phyloP scores from a whole-genome alignment of 176 grass and related monocot genomes.

The Rhipidocladum racemiflorum region DNA sequence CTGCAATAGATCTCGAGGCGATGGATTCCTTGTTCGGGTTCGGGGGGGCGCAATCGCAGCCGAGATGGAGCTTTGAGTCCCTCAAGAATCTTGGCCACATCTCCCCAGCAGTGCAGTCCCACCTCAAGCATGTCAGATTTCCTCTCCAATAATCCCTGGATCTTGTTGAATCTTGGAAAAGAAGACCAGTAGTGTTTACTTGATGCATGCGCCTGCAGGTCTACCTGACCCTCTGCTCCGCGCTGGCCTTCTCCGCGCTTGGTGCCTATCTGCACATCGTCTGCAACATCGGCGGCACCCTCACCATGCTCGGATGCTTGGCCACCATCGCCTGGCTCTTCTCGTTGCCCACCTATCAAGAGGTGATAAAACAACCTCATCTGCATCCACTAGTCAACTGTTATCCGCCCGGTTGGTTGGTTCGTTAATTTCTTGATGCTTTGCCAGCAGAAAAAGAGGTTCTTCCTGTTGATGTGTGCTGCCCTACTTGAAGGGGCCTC shows the following conservation, averaged over 20 bases:
- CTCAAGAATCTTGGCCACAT: conserved; percentile 25
- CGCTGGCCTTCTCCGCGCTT: conserved; percentile 50
- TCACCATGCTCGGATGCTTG: conserved; percentile 55
- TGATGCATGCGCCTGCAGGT: conserved; percentile 33
- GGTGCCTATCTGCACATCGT: conserved; percentile 62
- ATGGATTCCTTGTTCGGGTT: conserved; percentile 6
- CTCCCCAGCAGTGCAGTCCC: conserved; percentile 19
- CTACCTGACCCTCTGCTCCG: conserved; percentile 67
- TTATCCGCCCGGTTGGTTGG: not conserved
- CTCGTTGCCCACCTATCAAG: conserved; percentile 32
- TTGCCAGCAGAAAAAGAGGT: not conserved
- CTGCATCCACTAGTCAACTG: not conserved
- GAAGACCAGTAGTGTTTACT: not conserved
- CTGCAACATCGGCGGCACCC: conserved; percentile 54
- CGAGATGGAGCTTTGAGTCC: not conserved
- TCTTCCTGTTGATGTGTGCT: conserved; percentile 47
- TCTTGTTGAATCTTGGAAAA: not conserved
- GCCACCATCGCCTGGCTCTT: conserved; percentile 47
- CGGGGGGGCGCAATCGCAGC: not conserved
- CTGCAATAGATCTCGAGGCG: not conserved
- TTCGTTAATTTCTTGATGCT: not conserved
- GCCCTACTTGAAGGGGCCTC: conserved; percentile 55
- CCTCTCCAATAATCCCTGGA: not conserved
- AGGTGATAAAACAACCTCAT: not conserved
- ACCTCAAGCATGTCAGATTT: conserved; percentile 20